Evolutionary conservation across 2,329 filamentous ascomycete genomes (phyloP).

Genomic region (Chaetothyriales sp.): DNA sequence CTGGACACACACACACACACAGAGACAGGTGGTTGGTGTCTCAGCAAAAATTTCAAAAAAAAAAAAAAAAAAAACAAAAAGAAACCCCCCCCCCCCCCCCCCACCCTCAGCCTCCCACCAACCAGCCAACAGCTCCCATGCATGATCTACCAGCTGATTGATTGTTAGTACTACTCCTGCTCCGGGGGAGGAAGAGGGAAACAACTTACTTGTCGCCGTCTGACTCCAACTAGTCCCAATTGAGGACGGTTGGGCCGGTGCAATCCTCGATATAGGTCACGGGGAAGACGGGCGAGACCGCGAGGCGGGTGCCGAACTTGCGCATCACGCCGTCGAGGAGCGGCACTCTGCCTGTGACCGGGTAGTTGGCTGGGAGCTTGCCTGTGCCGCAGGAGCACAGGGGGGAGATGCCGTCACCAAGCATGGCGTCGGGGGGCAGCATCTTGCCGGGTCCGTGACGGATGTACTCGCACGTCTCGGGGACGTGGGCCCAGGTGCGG

Average conservation of each 20-base stretch:
- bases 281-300: conserved; percentile 22
- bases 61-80: no score
- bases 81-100: no score
- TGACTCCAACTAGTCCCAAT: neutral
- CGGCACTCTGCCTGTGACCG: neutral
- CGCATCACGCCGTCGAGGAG: conserved; percentile 16
- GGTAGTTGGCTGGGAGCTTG: conserved; percentile 16
- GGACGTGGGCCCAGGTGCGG: conserved; percentile 24
- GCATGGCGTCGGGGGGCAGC: conserved; percentile 11
- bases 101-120: no score
- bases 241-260: neutral
- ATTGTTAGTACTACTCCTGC: no score
- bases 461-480: conserved; percentile 21
- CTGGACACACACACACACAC: conserved; percentile 2
- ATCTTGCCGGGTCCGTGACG: conserved; percentile 15
- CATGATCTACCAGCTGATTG: no score
- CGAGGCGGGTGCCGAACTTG: conserved; percentile 19
- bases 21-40: neutral
- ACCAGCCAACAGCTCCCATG: no score
- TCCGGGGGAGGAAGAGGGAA: no score
- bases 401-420: conserved; percentile 7
- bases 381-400: conserved; percentile 24
- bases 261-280: conserved; percentile 19
- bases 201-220: neutral
- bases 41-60: neutral